phyloP scores from a whole-genome alignment of 192 early-diverging fungal genomes.

The Mortierella antarctica region DNA sequence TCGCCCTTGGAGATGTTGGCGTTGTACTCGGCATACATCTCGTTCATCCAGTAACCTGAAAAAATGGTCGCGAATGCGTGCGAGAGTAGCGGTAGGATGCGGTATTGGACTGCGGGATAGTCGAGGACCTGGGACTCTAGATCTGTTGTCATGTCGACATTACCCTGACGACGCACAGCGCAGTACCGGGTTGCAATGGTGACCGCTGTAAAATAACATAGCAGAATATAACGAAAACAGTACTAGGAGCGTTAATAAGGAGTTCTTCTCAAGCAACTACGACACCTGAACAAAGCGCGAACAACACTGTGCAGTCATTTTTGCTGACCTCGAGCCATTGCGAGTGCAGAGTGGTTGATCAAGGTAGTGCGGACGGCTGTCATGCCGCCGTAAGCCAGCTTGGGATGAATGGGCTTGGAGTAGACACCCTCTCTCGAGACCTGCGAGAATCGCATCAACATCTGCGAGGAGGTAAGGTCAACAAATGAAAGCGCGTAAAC shows the following conservation, averaged over 20 bases:
- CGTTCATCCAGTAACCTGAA: conserved; percentile 64
- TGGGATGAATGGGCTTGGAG: conserved; percentile 77
- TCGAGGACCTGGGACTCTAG: conserved; percentile 50
- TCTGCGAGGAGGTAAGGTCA: conserved; percentile 58
- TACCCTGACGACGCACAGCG: conserved; percentile 69
- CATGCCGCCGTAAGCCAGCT: conserved; percentile 83
- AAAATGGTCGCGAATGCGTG: conserved; percentile 63
- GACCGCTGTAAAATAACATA: conserved; percentile 68
- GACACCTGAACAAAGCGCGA: conserved; percentile 56
- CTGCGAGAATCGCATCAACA: conserved; percentile 91
- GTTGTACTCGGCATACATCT: conserved; percentile 66
- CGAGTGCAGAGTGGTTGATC: conserved; percentile 67
- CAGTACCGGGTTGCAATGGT: conserved; percentile 80
- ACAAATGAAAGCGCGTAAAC: neutral
- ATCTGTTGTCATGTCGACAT: conserved; percentile 51
- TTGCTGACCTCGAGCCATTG: conserved; percentile 53
- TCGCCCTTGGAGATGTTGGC: conserved; percentile 60
- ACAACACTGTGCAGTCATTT: no score
- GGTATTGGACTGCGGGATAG: conserved; percentile 51
- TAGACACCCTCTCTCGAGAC: conserved; percentile 76
- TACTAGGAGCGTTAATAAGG: conserved; percentile 62
- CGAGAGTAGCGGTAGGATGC: conserved; percentile 40
- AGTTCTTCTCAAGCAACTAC: neutral
- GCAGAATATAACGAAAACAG: conserved; percentile 56
- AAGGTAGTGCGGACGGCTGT: conserved; percentile 78